phyloP scores from a whole-genome alignment of 2,329 filamentous ascomycete species.

The Thermothelomyces thermophilus region DNA sequence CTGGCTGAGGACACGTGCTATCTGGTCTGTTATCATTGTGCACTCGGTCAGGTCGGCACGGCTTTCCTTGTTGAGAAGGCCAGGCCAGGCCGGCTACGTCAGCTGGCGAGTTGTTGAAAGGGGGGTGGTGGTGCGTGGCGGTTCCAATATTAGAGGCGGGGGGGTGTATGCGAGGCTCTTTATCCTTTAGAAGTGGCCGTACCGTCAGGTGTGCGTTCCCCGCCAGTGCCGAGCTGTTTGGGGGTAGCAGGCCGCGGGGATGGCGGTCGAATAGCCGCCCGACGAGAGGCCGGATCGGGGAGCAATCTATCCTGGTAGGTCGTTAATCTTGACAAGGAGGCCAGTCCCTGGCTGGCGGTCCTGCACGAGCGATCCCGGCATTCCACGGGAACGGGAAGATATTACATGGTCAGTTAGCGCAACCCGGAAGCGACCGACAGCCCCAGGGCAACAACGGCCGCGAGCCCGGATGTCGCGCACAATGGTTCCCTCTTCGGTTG shows the following conservation, averaged over 20 bases:
- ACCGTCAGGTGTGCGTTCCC: constrained; percentile 9
- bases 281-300: constrained; percentile 2
- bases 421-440: not conserved
- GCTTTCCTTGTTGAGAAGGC: constrained; percentile 20
- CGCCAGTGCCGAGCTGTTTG: constrained; percentile 18
- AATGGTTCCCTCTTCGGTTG: not conserved
- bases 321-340: not conserved
- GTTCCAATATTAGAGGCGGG: constrained; percentile 2
- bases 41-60: constrained; percentile 15
- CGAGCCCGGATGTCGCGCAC: constrained; percentile 7
- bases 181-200: constrained; percentile 4
- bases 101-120: constrained; percentile 14
- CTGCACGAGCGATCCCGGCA: constrained; percentile 16
- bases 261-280: constrained; percentile 5
- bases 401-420: constrained; percentile 10
- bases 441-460: not conserved
- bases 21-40: constrained; percentile 29
- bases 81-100: constrained; percentile 2
- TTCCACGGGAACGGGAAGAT: constrained; percentile 15
- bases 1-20: constrained; percentile 32
- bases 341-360: constrained; percentile 17
- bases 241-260: constrained; percentile 12
- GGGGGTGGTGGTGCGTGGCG: constrained; percentile 4
- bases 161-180: constrained; percentile 13
- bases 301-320: constrained; percentile 10